These are phyloP conservation scores for Pseudopyrenochaeta lycopersici DNA, from an alignment of 2,329 filamentous ascomycete genomes.

Conservation along the genomic window DNA sequence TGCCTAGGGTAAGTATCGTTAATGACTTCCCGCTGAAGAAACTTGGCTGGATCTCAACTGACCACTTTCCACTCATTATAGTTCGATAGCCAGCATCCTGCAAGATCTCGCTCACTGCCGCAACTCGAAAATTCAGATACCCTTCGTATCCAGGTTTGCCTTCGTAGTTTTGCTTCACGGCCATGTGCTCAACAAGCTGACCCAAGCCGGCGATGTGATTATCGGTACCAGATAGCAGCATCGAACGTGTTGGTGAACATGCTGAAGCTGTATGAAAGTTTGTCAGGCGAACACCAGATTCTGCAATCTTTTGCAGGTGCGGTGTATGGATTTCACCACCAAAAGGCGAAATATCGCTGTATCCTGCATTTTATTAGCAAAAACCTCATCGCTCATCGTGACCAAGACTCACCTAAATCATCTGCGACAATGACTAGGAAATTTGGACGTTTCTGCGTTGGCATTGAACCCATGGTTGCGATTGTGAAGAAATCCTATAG, in stretches of 20 bases:
- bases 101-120: slow-evolving; percentile 66
- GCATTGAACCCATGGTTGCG: slow-evolving; percentile 1
- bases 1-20: neutral
- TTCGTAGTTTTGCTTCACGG: slow-evolving; percentile 60
- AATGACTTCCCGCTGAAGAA: neutral
- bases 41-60: neutral
- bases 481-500: neutral
- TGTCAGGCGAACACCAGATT: slow-evolving; percentile 64
- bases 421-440: slow-evolving; percentile 68
- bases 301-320: slow-evolving; percentile 63
- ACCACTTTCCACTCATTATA: slow-evolving; percentile 22
- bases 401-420: slow-evolving; percentile 53
- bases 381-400: neutral
- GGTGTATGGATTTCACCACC: slow-evolving; percentile 69
- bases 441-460: slow-evolving; percentile 58
- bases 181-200: slow-evolving; percentile 64
- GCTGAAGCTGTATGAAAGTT: slow-evolving; percentile 72
- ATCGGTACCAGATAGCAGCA: slow-evolving; percentile 72
- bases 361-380: slow-evolving; percentile 40
- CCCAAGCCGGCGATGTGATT: slow-evolving; percentile 68
- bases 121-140: slow-evolving; percentile 68
- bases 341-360: slow-evolving; percentile 66
- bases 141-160: slow-evolving; percentile 70
- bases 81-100: slow-evolving; percentile 51
- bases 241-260: slow-evolving; percentile 70